Base-by-base conservation (phyloP, 1,284 basidiomycete genomes). In the Phylloporus sp. region DNA sequence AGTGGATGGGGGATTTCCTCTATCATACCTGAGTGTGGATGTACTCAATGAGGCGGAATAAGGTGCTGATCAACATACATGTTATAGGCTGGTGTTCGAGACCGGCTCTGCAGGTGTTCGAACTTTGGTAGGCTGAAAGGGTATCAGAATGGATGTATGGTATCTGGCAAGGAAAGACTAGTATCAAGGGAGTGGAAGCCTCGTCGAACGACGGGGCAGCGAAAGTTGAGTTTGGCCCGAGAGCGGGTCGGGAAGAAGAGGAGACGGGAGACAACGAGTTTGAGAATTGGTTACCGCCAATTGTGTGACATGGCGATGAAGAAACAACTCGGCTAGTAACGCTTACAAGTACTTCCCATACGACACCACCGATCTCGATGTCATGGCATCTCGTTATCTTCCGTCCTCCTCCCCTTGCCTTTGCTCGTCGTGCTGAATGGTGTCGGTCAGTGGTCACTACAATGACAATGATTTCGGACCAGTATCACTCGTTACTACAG, bases 121-220 rank as follows among this genome's bases (percentile, higher is more conserved):
- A 73, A 80, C 67, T 64, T 81, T 81, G 68, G 71, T 74, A 45
- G 67, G 78, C 68, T 69, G 77, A 76, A 70, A 73, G 83, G 78
- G 78, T 83, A 75, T 78, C 86, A 83, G 76, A 88, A 85, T 49
- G 86, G 85, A 88, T 84, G 80, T 92, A 88, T 59, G 90, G 89
- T 53, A 90, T 81, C 88, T 75, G 88, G 87, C 70, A 89, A 82
- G 68, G 88, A 85, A 45, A 86, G 76, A 62, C 73, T 77, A 72
- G 62, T 74, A 71, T 71, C 62, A 80, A 78, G 68, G n/a, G 77
- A 78, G 68, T 68, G 77, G 78, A 78, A 78, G 75, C 74, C 77
- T 47, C 75, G 74, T 71, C 60, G 62, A 70, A 69, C 67, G 32
- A 39, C 65, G 70, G 77, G 78, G 60, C 78, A 77, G 75, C 74